Base-by-base conservation (phyloP, 2,329 filamentous ascomycete genomes). In the Stagonosporopsis rhizophila region DNA sequence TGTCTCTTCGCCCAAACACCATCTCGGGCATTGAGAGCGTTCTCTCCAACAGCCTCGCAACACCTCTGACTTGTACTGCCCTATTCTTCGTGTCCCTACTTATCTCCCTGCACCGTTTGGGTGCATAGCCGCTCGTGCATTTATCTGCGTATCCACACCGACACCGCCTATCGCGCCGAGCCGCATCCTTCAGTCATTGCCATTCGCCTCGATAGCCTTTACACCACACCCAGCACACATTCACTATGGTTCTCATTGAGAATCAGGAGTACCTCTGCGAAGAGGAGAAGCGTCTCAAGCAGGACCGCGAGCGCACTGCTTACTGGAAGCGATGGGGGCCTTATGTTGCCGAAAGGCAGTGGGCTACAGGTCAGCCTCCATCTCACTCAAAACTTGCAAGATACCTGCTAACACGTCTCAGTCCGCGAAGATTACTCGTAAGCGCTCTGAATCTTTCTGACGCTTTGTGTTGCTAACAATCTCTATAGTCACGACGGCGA, bases 271-370 rank as follows among this genome's bases (percentile, higher is more conserved):
- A 92, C 77, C 84, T 94, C 73, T 92, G 90, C 58, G 88, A 90
- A 77, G 94, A 98, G 80, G 94, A 98, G 82, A 90, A 89, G 77
- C 89, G 95, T 45, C 84, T 98, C 67, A 89, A 89, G 73, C 87
- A 96, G 73, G 94, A 98, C 78, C 86, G 88, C 57, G 86, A 94
- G 63, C 88, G 89, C 62, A 85, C 80, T 64, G 94, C 91, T 77
- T 98, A 98, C 81, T 98, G 94, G 94, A 98, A 98, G 86, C 92
- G 89, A 87, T 97, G 93, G 92, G 94, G 94, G 52, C 89, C 93
- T 22, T 98, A 97, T 73, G 89, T 96, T 68, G 87, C 93, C 52
- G 94, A 98, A 81, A 84, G 93, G 73, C 93, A 97, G 81, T 97
- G 94, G 94, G 92, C 93, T 55, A 96, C 92, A 66, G 92, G 91